Percentiles rank a stretch among this genome's conserved stretches.
Evolutionary conservation across 2,329 filamentous ascomycete species (phyloP).

Genomic region (Pestalotiopsis sp.): DNA sequence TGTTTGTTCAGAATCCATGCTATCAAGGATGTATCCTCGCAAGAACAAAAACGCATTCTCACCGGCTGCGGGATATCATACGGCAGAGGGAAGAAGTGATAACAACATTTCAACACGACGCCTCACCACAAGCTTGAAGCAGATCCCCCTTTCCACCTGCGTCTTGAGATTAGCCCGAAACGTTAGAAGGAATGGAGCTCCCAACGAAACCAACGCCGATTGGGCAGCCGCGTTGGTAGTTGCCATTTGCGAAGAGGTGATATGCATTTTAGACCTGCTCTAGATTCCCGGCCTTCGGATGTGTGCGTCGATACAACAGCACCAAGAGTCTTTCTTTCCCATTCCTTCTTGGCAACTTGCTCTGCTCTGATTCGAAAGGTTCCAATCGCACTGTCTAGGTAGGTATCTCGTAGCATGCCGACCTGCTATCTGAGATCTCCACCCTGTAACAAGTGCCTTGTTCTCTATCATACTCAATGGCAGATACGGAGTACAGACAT

Average conservation of each 20-base stretch:
- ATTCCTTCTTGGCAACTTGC: constrained; percentile 21
- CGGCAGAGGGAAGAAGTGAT: neutral
- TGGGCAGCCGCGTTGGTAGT: neutral
- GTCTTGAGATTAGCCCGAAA: neutral
- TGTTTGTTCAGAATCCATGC: neutral
- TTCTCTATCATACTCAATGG: neutral
- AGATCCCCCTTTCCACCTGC: neutral
- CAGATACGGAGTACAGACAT: no score
- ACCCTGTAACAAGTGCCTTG: neutral
- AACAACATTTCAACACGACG: no score
- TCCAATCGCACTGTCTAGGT: constrained; percentile 29
- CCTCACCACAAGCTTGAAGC: neutral
- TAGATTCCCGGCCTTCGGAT: neutral
- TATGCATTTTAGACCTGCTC: neutral
- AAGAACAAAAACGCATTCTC: neutral
- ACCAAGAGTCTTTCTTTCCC: neutral
- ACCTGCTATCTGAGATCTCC: neutral
- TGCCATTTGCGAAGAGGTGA: neutral
- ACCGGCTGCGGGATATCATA: neutral
- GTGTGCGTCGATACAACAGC: neutral
- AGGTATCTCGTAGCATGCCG: constrained; percentile 10
- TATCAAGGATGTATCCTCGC: neutral
- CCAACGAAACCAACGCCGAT: neutral
- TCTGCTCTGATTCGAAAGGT: constrained; percentile 15
- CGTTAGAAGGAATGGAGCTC: neutral